Percentiles rank a stretch among this genome's conserved stretches.
phyloP scores from a whole-genome alignment of 139 green algal species.

The Astrephomene gubernaculifera region DNA sequence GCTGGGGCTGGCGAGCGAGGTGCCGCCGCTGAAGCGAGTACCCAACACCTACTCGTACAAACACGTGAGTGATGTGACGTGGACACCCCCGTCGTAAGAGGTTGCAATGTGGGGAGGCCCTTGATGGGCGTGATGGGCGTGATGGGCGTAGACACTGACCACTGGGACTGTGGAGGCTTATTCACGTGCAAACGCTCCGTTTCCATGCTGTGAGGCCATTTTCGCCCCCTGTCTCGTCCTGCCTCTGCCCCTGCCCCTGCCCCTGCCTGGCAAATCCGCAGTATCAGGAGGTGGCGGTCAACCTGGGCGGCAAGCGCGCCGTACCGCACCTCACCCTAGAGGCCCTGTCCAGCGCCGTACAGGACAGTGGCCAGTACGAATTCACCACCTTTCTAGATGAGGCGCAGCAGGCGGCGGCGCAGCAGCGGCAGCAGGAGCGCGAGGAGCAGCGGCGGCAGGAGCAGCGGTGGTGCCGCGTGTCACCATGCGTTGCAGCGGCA shows the following conservation, averaged over 20 bases:
- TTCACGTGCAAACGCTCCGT: no score
- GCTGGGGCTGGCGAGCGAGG: conserved; percentile 5
- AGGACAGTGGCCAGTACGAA: conserved; percentile 11
- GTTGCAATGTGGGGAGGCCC: no score
- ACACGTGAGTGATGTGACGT: background rate
- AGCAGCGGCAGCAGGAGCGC: no score
- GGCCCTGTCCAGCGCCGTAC: background rate
- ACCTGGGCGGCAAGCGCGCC: background rate
- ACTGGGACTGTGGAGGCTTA: no score
- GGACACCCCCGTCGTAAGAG: background rate
- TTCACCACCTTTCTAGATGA: background rate
- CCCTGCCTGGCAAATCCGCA: background rate
- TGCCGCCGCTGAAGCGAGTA: conserved; percentile 2
- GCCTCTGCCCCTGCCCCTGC: background rate
- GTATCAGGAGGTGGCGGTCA: conserved; percentile 23
- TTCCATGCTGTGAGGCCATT: no score
- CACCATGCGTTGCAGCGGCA: background rate
- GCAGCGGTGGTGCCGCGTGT: background rate
- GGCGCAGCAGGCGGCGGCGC: background rate
- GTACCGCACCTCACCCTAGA: conserved; percentile 16
- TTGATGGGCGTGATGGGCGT: no score
- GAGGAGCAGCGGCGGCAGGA: background rate
- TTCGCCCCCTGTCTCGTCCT: background rate
- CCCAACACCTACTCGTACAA: conserved; percentile 3
- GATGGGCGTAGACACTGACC: no score